Evolutionary conservation across 2,329 filamentous ascomycete species (phyloP).

Genomic region (Beauveria sp.): DNA sequence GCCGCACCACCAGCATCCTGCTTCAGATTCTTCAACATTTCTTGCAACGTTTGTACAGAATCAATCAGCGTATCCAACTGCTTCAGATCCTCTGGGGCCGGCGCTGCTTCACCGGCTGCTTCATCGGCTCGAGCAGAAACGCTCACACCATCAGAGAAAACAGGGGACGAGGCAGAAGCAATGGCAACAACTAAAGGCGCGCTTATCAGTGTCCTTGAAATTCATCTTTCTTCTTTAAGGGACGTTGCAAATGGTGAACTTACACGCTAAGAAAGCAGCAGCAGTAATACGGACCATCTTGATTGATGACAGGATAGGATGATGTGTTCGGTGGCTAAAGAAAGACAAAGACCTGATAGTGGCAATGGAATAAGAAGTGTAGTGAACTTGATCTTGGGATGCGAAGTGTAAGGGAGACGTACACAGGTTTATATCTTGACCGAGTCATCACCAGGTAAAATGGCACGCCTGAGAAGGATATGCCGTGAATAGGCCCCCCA

Average conservation of each 20-base stretch:
- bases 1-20: background rate
- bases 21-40: background rate
- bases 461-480: background rate
- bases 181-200: background rate
- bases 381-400: background rate
- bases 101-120: background rate
- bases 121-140: background rate
- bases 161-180: background rate
- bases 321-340: background rate
- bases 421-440: background rate
- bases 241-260: background rate
- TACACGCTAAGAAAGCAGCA: background rate
- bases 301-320: background rate
- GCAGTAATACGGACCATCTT: background rate
- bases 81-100: background rate
- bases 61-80: background rate
- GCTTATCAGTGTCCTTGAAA: background rate
- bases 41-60: background rate
- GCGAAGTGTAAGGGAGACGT: background rate
- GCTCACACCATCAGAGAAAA: background rate
- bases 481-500: background rate
- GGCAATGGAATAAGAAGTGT: background rate
- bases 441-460: background rate
- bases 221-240: background rate
- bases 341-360: background rate